phyloP scores from a whole-genome alignment of 371 early-diverging fungal species.

The Rhizopus stolonifer region DNA sequence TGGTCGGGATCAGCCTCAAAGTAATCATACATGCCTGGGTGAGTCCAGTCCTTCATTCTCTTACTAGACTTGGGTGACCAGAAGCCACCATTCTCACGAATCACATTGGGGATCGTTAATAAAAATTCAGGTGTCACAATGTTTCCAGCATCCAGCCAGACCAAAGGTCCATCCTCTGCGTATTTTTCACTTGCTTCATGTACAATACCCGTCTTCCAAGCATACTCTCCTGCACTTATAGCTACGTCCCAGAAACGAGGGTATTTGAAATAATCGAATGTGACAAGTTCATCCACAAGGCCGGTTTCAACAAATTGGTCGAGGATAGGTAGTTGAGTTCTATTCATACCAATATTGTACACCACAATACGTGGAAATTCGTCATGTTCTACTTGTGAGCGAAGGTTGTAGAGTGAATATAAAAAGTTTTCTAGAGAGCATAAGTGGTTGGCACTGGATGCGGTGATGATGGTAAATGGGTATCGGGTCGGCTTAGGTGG shows the following conservation, averaged over 20 bases:
- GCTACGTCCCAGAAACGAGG: conserved; percentile 66
- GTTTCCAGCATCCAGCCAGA: conserved; percentile 69
- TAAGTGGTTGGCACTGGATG: conserved; percentile 61
- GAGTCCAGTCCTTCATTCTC: conserved; percentile 45
- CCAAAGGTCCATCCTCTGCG: conserved; percentile 38
- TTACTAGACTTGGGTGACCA: conserved; percentile 52
- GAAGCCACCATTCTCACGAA: conserved; percentile 36
- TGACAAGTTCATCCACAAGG: conserved; percentile 47
- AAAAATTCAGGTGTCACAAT: conserved; percentile 56
- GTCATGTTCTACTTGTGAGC: conserved; percentile 23
- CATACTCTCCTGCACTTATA: conserved; percentile 61
- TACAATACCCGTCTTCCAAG: conserved; percentile 68
- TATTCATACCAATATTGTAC: conserved; percentile 54
- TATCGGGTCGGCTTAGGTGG: conserved; percentile 14
- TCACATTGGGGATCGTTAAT: conserved; percentile 39
- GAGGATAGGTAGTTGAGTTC: conserved; percentile 46
- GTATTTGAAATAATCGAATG: conserved; percentile 54
- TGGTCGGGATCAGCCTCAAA: conserved; percentile 33
- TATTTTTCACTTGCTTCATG: conserved; percentile 52
- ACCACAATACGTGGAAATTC: conserved; percentile 50
- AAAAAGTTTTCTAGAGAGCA: conserved; percentile 63
- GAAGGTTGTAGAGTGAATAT: conserved; percentile 48
- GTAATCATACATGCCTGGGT: conserved; percentile 50
- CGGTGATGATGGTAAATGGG: conserved; percentile 62
- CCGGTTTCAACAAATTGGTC: conserved; percentile 42